These are phyloP conservation scores for Gastrolobium villosum DNA, from an alignment of 306 rosid species.

Conservation along the genomic window DNA sequence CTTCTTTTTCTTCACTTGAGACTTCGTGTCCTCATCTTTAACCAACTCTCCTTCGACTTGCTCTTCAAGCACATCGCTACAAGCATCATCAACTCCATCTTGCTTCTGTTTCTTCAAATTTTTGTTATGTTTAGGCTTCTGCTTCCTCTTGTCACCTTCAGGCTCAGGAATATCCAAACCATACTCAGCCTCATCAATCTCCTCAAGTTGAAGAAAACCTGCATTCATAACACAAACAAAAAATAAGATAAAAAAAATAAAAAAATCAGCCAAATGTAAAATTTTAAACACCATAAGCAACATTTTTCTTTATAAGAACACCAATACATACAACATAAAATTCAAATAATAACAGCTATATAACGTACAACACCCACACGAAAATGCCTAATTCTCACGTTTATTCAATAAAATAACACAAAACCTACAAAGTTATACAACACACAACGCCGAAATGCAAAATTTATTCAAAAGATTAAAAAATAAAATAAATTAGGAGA, in stretches of 20 bases:
- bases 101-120: slow-evolving; percentile 54
- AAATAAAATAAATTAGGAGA: background rate
- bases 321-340: background rate
- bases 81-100: slow-evolving; percentile 37
- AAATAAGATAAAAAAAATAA: background rate
- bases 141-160: slow-evolving; percentile 46
- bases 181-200: slow-evolving; percentile 84
- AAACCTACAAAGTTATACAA: no score
- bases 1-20: slow-evolving; percentile 54
- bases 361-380: background rate
- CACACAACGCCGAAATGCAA: no score
- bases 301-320: background rate
- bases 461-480: no score
- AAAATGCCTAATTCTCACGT: background rate
- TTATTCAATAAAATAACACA: slow-evolving; percentile 5
- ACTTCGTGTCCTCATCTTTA: slow-evolving; percentile 47
- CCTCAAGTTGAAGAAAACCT: slow-evolving; percentile 94
- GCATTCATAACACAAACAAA: background rate
- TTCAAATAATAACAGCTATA: background rate
- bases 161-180: slow-evolving; percentile 70
- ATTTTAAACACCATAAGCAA: background rate
- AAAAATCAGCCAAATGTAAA: background rate
- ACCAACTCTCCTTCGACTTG: slow-evolving; percentile 40
- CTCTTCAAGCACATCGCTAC: slow-evolving; percentile 42
- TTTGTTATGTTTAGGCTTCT: slow-evolving; percentile 42